Evolutionary conservation across 2,329 filamentous ascomycete species (phyloP).

Genomic region (Lachnellula occidentalis): DNA sequence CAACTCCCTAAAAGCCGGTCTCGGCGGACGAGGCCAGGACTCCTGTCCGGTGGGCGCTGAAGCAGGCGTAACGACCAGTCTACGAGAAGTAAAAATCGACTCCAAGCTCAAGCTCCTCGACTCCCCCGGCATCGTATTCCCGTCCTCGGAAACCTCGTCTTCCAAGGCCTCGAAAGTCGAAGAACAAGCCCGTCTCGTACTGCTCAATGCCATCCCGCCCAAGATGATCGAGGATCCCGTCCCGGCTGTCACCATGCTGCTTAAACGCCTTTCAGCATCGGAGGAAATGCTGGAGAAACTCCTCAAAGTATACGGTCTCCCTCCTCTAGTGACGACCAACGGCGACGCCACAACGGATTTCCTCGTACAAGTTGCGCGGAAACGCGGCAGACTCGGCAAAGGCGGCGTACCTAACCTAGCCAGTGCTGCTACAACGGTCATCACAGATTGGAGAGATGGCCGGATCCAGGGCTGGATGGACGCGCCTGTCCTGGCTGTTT

Average conservation of each 20-base stretch:
- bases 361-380: constrained; percentile 88
- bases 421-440: constrained; percentile 83
- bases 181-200: constrained; percentile 76
- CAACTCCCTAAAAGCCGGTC: constrained; percentile 77
- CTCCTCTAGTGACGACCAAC: constrained; percentile 64
- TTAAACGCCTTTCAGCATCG: constrained; percentile 71
- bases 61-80: constrained; percentile 83
- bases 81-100: constrained; percentile 89
- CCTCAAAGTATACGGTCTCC: constrained; percentile 76
- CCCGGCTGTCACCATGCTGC: constrained; percentile 77
- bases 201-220: constrained; percentile 86
- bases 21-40: constrained; percentile 62
- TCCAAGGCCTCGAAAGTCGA: constrained; percentile 54
- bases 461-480: constrained; percentile 90
- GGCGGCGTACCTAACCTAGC: constrained; percentile 86
- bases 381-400: constrained; percentile 80
- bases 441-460: constrained; percentile 95
- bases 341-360: constrained; percentile 85
- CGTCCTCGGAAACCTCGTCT: constrained; percentile 51
- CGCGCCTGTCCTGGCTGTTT: constrained; percentile 60
- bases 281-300: constrained; percentile 73
- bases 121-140: constrained; percentile 92
- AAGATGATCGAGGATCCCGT: constrained; percentile 92
- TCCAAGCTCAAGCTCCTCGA: constrained; percentile 91
- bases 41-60: constrained; percentile 80